Evolutionary conservation across 768 basidiomycete species (phyloP).

Genomic region (Boletus sensibilis): DNA sequence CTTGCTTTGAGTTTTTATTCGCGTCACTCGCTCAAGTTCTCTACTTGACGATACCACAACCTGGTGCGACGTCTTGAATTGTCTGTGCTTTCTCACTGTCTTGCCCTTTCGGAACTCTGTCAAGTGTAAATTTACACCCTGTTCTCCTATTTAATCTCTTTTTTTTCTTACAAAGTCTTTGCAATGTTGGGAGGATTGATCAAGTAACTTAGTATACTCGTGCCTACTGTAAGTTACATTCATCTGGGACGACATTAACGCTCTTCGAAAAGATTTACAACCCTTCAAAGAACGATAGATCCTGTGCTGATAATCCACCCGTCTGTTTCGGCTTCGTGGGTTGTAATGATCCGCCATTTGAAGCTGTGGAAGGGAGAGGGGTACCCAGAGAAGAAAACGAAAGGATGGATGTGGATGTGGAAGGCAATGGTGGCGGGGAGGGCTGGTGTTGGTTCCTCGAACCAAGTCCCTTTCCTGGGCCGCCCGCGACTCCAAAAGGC

Average conservation of each 20-base stretch:
- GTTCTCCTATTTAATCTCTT: neutral
- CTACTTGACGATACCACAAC: slow-evolving; percentile 6
- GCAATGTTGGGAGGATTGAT: neutral
- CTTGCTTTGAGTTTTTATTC: neutral
- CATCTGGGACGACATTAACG: neutral
- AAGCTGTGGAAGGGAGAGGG: slow-evolving; percentile 8
- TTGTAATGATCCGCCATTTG: slow-evolving; percentile 10
- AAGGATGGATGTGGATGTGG: slow-evolving; percentile 18
- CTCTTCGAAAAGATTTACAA: slow-evolving; percentile 34
- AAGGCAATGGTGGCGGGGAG: slow-evolving; percentile 14
- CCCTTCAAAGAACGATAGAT: slow-evolving; percentile 86
- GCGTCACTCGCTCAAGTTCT: neutral
- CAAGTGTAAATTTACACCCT: neutral
- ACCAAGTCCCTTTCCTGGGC: slow-evolving; percentile 2
- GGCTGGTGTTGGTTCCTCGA: slow-evolving; percentile 15
- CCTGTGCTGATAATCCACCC: slow-evolving; percentile 77
- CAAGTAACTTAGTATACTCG: neutral
- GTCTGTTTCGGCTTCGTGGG: slow-evolving; percentile 25
- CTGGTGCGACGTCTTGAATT: neutral
- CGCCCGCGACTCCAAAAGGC: slow-evolving; percentile 3
- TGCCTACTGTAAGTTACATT: neutral
- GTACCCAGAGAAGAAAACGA: slow-evolving; percentile 14
- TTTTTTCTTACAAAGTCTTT: neutral
- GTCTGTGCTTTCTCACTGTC: neutral
- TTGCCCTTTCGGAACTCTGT: neutral